Conservation (phyloP, 148 eudicot species). For the Camellia granthamiana region DNA sequence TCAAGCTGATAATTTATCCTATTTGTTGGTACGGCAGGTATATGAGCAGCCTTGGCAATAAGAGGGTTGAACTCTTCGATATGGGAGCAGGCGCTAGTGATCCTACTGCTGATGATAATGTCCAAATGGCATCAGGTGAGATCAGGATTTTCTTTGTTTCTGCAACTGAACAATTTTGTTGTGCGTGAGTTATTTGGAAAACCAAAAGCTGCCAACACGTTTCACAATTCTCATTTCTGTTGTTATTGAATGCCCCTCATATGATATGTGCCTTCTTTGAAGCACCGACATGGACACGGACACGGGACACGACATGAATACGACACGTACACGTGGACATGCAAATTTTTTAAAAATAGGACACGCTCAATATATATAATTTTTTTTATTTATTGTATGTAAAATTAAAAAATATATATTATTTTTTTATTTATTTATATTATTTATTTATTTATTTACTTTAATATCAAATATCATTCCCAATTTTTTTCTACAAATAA, state of each 20-base stretch:
- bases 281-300: too few species aligned
- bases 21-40: slow-evolving; percentile 47
- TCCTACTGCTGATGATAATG: slow-evolving; percentile 79
- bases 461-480: too few species aligned
- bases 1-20: not conserved
- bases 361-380: too few species aligned
- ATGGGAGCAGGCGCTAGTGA: slow-evolving; percentile 88
- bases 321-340: too few species aligned
- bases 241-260: not conserved
- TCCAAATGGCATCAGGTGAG: slow-evolving; percentile 89
- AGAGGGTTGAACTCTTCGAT: slow-evolving; percentile 93
- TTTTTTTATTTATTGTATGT: too few species aligned
- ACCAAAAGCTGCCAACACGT: not conserved
- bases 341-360: too few species aligned
- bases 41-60: slow-evolving; percentile 85
- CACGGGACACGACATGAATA: too few species aligned
- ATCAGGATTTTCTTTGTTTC: slow-evolving; percentile 14
- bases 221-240: not conserved
- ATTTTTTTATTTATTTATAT: too few species aligned
- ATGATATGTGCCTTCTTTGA: not conserved
- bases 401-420: too few species aligned
- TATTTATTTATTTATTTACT: too few species aligned
- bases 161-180: not conserved
- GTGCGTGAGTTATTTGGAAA: not conserved
- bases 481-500: too few species aligned